Percentiles rank a stretch among this genome's conserved stretches.
Conservation (phyloP, 129 eudicot genomes). For the Gnaphalium uliginosum region DNA sequence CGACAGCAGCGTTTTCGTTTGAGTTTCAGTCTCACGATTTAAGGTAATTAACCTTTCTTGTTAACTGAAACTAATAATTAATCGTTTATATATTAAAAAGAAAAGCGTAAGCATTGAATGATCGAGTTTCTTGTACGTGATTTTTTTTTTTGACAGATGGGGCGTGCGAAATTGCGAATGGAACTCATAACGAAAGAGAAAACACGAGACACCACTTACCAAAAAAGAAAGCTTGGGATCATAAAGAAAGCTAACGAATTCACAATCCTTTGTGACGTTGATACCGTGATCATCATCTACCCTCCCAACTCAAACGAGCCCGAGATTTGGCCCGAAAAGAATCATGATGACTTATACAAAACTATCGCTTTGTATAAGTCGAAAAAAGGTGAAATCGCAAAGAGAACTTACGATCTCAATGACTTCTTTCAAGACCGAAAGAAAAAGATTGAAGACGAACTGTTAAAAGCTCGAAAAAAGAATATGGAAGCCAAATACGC, state of each 20-base stretch:
- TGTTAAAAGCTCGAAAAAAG: constrained; percentile 35
- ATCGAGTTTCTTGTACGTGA: too few relatives aligned
- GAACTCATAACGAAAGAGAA: constrained; percentile 53
- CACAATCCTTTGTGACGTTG: constrained; percentile 51
- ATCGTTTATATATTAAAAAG: too few relatives aligned
- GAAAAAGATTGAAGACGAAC: constrained; percentile 53
- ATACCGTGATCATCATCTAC: constrained; percentile 43
- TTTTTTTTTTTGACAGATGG: constrained; percentile 25
- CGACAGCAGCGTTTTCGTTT: too few relatives aligned
- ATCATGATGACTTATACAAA: constrained; percentile 21
- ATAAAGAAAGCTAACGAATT: constrained; percentile 52
- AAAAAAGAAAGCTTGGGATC: constrained; percentile 47
- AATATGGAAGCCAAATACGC: constrained; percentile 53
- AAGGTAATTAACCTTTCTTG: neutral
- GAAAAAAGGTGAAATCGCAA: constrained; percentile 33
- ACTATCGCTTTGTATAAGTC: constrained; percentile 37
- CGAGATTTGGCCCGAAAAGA: constrained; percentile 48
- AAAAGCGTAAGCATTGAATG: too few relatives aligned
- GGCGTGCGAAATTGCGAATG: constrained; percentile 42
- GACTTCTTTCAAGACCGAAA: constrained; percentile 49
- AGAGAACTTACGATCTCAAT: constrained; percentile 28
- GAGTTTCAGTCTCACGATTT: neutral
- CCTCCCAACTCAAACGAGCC: constrained; percentile 38
- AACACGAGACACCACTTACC: constrained; percentile 43
- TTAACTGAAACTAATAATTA: too few relatives aligned